Evolutionary conservation across 345 rosid species (phyloP), one percentile per base, ranked within the genome.

Genomic region (Atalantia buxifolia): DNA sequence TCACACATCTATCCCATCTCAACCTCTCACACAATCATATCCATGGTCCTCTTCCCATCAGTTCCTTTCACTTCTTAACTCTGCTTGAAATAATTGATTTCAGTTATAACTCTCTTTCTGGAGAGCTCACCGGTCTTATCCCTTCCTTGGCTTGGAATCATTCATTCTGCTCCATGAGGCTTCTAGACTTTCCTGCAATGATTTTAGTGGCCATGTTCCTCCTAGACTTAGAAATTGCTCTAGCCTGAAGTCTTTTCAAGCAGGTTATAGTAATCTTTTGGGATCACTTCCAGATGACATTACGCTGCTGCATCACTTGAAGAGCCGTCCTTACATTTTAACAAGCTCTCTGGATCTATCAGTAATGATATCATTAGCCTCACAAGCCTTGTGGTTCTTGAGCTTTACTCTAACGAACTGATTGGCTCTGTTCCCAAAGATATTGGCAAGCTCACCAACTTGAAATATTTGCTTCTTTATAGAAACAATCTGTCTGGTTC

Each of bases 251-350:
- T 30, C 19, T 6, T 69, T 79, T 66, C 62, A 69, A 5, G 82
- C 75, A 56, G 82, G 75, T 57, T 68, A 74, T 36, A 79, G 68
- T 27, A 6, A 30, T 19, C 78, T 79, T 67, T 74, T 69, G 1
- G 69, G 78, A 7, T 4, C 19, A 27, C 24, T 74, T 42, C 75
- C 82, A 7, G 60, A 66, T 10, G 75, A 68, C 7, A 27, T 74
- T 74, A 42, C 55, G 1, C 22, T n/a, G 62, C 61, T 42, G 16
- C 45, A 0, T 14, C 69, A 33, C 68, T 79, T 38, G 19, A 55
- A 57, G 69, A 67, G 25, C 31, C 59, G 1, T 74, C 74, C 27
- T 42, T 65, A 40, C 66, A 73, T 27, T 1, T 19, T 28, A 74
- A 74, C 50, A 7, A 57, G 7, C 35, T 79, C 28, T 66, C 69